These are phyloP conservation scores for Vickermania spadyakhi DNA, from an alignment of 208 protist species.

Conservation along the genomic window DNA sequence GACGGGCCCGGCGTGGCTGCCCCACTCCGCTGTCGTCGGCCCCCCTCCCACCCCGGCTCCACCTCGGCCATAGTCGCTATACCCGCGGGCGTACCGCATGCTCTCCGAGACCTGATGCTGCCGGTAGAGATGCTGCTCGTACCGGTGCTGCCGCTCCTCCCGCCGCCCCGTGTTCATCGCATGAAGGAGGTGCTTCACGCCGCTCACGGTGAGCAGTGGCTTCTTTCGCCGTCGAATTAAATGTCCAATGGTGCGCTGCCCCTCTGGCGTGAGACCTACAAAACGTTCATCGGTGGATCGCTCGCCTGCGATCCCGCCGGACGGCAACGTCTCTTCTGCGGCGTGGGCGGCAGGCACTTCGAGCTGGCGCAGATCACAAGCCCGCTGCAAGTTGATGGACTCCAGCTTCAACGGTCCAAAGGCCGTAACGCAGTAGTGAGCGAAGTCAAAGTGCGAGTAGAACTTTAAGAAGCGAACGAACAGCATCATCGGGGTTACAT, in stretches of 20 bases:
- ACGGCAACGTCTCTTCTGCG: slow-evolving; percentile 8
- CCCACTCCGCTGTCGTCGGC: background rate
- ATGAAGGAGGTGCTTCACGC: slow-evolving; percentile 58
- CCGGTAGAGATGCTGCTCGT: slow-evolving; percentile 5
- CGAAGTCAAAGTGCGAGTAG: slow-evolving; percentile 75
- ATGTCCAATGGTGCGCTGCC: slow-evolving; percentile 42
- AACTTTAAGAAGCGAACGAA: slow-evolving; percentile 75
- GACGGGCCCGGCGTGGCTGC: background rate
- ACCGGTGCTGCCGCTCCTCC: slow-evolving; percentile 16
- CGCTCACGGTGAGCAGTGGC: slow-evolving; percentile 65
- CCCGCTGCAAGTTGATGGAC: slow-evolving; percentile 27
- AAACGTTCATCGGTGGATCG: slow-evolving; percentile 8
- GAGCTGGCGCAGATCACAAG: slow-evolving; percentile 35
- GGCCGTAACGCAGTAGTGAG: slow-evolving; percentile 63
- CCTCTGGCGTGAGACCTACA: slow-evolving; percentile 61
- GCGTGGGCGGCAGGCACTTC: slow-evolving; percentile 31
- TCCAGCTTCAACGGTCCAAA: slow-evolving; percentile 66
- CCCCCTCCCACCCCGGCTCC: background rate
- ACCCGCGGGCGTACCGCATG: background rate
- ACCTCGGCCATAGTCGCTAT: background rate
- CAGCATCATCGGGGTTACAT: slow-evolving; percentile 43
- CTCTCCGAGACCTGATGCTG: background rate
- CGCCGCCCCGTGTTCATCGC: slow-evolving; percentile 31
- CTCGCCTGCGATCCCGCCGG: background rate
- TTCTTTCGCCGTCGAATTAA: slow-evolving; percentile 43